A percentile compares a stretch with the other conserved stretches of the same genome.
Evolutionary conservation across 306 rosid species (phyloP).

Genomic region (Cucumis melo): DNA sequence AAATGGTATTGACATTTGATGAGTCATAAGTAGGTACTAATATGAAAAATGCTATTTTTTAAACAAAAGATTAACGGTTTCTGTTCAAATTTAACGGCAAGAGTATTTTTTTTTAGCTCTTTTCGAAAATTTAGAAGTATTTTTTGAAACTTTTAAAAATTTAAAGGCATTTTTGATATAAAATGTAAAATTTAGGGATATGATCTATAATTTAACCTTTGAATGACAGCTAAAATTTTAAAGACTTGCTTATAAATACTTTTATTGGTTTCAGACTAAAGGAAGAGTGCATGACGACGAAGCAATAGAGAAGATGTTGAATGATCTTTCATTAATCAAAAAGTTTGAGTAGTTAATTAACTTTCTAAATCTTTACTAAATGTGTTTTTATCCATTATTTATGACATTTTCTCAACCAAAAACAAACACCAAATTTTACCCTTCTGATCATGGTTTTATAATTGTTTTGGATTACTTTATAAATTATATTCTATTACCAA

Average conservation of each 20-base stretch:
- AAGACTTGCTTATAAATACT: neutral
- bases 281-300: constrained; percentile 90
- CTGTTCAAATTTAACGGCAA: no score
- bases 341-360: constrained; percentile 43
- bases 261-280: constrained; percentile 44
- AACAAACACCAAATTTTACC: neutral
- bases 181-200: no score
- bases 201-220: neutral
- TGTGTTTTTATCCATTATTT: neutral
- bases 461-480: no score
- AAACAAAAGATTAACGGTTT: no score
- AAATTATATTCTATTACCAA: no score
- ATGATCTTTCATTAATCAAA: constrained; percentile 74
- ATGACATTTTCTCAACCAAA: neutral
- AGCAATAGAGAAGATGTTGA: constrained; percentile 88
- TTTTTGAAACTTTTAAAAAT: no score
- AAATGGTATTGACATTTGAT: neutral
- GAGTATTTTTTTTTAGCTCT: no score
- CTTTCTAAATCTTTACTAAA: neutral
- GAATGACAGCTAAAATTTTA: neutral
- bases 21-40: neutral
- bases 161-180: no score
- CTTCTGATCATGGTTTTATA: neutral
- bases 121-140: no score
- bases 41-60: no score